Evolutionary conservation across 345 rosid genomes (phyloP).

Genomic region (thale cress (Arabidopsis thaliana)): DNA sequence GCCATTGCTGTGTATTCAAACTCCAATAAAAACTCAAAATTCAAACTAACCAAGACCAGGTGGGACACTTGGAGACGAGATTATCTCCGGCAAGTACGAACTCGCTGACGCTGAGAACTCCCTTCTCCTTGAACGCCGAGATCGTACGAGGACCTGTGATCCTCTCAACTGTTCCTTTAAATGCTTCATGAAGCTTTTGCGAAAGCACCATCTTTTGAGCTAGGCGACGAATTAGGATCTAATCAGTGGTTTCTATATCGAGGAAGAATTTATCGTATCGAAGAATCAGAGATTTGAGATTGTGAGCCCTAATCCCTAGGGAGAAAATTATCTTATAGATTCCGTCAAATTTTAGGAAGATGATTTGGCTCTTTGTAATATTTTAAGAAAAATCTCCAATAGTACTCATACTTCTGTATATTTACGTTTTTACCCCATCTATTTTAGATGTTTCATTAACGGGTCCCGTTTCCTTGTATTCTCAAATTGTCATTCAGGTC

Average conservation of each 20-base stretch:
- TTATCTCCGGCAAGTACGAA: constrained; percentile 93
- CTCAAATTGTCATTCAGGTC: neutral
- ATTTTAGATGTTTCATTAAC: neutral
- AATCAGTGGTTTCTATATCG: constrained; percentile 3
- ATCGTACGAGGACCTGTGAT: constrained; percentile 91
- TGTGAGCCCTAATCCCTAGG: constrained; percentile 13
- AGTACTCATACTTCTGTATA: neutral
- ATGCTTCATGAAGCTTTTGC: constrained; percentile 86
- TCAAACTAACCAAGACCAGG: constrained; percentile 89
- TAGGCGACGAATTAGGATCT: neutral
- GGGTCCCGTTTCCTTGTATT: neutral
- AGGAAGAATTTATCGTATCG: constrained; percentile 8
- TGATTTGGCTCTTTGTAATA: neutral
- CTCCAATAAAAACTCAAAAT: constrained; percentile 1
- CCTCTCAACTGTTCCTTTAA: constrained; percentile 93
- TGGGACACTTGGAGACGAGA: constrained; percentile 97
- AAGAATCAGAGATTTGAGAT: constrained; percentile 26
- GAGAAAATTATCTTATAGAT: constrained; percentile 1
- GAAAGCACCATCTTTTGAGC: constrained; percentile 58
- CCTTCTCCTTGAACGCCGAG: constrained; percentile 97
- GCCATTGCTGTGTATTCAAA: neutral
- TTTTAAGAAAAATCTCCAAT: neutral
- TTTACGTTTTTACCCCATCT: constrained; percentile 4
- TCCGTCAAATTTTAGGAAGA: constrained; percentile 10
- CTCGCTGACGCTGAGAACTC: constrained; percentile 94